Conservation (phyloP, 164 flowering plant genomes). For the Berberis thunbergii region DNA sequence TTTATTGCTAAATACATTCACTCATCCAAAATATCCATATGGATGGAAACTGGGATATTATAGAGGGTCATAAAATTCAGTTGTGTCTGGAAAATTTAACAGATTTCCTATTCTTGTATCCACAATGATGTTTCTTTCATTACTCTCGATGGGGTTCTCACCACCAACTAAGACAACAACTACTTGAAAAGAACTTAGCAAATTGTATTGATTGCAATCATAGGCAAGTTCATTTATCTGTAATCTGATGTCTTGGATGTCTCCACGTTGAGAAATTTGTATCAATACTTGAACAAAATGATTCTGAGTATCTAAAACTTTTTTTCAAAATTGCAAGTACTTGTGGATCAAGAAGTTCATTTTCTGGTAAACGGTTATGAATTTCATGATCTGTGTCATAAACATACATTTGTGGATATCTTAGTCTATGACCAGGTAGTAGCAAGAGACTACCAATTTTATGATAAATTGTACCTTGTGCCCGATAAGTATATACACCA, state of each 20-base stretch:
- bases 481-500: too few relatives aligned
- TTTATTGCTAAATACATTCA: too few relatives aligned
- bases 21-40: background rate
- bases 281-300: background rate
- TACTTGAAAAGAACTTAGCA: background rate
- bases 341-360: too few relatives aligned
- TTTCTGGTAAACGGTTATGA: too few relatives aligned
- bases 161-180: background rate
- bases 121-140: background rate
- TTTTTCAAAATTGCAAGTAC: background rate
- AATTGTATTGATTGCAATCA: background rate
- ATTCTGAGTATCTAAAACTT: background rate
- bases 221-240: background rate
- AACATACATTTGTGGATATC: too few relatives aligned
- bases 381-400: too few relatives aligned
- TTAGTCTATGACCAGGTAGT: too few relatives aligned
- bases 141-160: background rate
- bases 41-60: background rate
- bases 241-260: background rate
- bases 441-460: too few relatives aligned
- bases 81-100: background rate
- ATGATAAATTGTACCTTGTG: too few relatives aligned
- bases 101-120: background rate
- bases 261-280: background rate
- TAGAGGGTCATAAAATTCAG: background rate